phyloP scores from a whole-genome alignment of 495 filamentous ascomycete genomes.

The Aspergillus indologenus region DNA sequence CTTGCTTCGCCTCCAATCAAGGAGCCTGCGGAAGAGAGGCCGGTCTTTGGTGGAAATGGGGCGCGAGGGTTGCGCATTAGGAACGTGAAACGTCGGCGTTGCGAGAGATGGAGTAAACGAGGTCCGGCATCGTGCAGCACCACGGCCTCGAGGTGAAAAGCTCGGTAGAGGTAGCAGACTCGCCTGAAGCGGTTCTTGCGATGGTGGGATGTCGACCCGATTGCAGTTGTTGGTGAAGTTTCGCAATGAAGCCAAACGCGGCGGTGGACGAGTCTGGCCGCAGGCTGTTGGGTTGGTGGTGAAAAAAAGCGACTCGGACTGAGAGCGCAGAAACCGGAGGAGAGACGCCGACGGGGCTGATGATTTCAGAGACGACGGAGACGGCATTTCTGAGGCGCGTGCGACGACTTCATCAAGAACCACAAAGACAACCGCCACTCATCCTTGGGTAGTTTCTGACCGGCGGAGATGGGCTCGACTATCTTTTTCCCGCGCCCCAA shows the following conservation, averaged over 20 bases:
- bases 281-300: slow-evolving; percentile 38
- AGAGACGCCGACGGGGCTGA: slow-evolving; percentile 56
- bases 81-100: neutral
- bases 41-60: slow-evolving; percentile 41
- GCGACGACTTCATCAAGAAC: slow-evolving; percentile 1
- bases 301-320: slow-evolving; percentile 56
- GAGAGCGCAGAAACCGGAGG: slow-evolving; percentile 59
- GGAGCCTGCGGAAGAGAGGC: slow-evolving; percentile 56
- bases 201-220: slow-evolving; percentile 16
- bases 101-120: neutral
- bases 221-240: slow-evolving; percentile 26
- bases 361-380: slow-evolving; percentile 33
- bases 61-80: slow-evolving; percentile 22
- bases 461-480: neutral
- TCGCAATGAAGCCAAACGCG: slow-evolving; percentile 15
- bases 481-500: slow-evolving; percentile 6
- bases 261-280: slow-evolving; percentile 9
- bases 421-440: slow-evolving; percentile 8
- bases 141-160: slow-evolving; percentile 3
- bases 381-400: slow-evolving; percentile 36
- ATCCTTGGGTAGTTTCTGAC: slow-evolving; percentile 10
- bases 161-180: slow-evolving; percentile 8
- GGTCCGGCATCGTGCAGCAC: slow-evolving; percentile 16
- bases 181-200: slow-evolving; percentile 13
- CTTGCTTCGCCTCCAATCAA: slow-evolving; percentile 41